These are phyloP conservation scores for Tuber umbilicatum DNA, from an alignment of 495 filamentous ascomycete species.

Conservation along the genomic window DNA sequence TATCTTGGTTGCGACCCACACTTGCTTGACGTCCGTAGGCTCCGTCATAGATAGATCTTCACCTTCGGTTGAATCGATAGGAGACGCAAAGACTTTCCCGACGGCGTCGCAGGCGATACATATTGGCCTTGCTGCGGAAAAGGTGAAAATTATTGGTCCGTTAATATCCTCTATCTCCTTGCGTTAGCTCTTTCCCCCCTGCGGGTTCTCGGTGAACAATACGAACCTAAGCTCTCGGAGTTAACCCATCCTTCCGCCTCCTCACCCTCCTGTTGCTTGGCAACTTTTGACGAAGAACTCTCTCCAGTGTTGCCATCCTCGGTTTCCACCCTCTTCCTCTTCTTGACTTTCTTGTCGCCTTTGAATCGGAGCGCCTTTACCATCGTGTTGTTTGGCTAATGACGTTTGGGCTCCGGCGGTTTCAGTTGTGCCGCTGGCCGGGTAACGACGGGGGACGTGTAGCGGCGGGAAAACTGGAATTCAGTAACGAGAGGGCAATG, in stretches of 20 bases:
- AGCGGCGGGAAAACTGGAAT: neutral
- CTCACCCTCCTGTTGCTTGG: conserved; percentile 41
- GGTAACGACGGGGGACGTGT: neutral
- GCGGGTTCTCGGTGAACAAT: neutral
- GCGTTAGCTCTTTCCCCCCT: neutral
- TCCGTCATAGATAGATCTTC: conserved; percentile 71
- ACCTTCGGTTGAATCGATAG: conserved; percentile 76
- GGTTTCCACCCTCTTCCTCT: conserved; percentile 63
- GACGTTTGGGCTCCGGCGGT: neutral
- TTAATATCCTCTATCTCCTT: conserved; percentile 56
- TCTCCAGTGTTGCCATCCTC: conserved; percentile 41
- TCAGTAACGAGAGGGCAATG: too few relatives aligned
- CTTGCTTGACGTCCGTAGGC: conserved; percentile 88
- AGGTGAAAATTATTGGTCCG: conserved; percentile 75
- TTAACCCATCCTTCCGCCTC: conserved; percentile 62
- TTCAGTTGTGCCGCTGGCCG: neutral
- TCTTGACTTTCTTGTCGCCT: conserved; percentile 91
- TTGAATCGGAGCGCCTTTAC: conserved; percentile 88
- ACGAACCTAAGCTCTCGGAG: conserved; percentile 54
- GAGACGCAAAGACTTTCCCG: conserved; percentile 73
- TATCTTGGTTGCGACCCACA: conserved; percentile 83
- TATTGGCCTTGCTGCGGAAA: conserved; percentile 61
- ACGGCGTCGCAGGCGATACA: conserved; percentile 76
- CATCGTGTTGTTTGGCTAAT: conserved; percentile 44
- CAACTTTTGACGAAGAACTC: conserved; percentile 45